A percentile compares a stretch with the other conserved stretches of the same genome.
These are phyloP conservation scores for Cenchrus americanus DNA, from an alignment of 176 grass and related monocot species.

Conservation along the genomic window DNA sequence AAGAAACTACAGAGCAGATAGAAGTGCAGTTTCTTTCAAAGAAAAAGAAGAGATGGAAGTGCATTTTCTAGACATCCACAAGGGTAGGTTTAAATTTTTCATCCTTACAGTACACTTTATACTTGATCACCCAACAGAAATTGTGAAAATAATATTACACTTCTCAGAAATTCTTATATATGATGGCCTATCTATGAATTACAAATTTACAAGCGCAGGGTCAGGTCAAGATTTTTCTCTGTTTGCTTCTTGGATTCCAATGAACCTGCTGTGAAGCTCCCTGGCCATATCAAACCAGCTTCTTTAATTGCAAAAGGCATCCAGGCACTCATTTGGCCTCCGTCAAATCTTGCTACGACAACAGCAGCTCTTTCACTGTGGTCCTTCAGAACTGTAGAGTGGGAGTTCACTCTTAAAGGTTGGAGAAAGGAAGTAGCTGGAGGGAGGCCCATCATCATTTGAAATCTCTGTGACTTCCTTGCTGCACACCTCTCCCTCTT, in stretches of 20 bases:
- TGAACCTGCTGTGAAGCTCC: slow-evolving; percentile 66
- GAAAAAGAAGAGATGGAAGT: too few species aligned
- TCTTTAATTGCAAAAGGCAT: slow-evolving; percentile 54
- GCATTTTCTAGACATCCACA: not conserved
- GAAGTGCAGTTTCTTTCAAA: too few species aligned
- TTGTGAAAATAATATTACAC: slow-evolving; percentile 6
- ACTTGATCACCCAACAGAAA: slow-evolving; percentile 21
- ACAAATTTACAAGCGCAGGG: slow-evolving; percentile 60
- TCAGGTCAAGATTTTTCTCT: slow-evolving; percentile 69
- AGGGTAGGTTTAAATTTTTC: not conserved
- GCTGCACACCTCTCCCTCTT: slow-evolving; percentile 81
- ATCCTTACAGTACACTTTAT: not conserved
- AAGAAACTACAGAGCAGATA: not conserved
- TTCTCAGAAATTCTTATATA: slow-evolving; percentile 27
- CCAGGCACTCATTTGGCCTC: slow-evolving; percentile 48
- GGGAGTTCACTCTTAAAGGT: slow-evolving; percentile 64
- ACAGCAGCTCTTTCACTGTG: slow-evolving; percentile 39
- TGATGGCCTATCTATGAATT: slow-evolving; percentile 33
- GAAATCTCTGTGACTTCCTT: slow-evolving; percentile 57
- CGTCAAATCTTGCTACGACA: slow-evolving; percentile 55
- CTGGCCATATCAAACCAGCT: slow-evolving; percentile 58
- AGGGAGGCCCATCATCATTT: slow-evolving; percentile 47
- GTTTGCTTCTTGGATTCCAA: slow-evolving; percentile 35
- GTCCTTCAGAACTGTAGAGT: slow-evolving; percentile 58
- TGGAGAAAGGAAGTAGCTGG: slow-evolving; percentile 54